These are phyloP conservation scores for Wickerhamiella brachini DNA, from an alignment of 805 yeast species.

Conservation along the genomic window DNA sequence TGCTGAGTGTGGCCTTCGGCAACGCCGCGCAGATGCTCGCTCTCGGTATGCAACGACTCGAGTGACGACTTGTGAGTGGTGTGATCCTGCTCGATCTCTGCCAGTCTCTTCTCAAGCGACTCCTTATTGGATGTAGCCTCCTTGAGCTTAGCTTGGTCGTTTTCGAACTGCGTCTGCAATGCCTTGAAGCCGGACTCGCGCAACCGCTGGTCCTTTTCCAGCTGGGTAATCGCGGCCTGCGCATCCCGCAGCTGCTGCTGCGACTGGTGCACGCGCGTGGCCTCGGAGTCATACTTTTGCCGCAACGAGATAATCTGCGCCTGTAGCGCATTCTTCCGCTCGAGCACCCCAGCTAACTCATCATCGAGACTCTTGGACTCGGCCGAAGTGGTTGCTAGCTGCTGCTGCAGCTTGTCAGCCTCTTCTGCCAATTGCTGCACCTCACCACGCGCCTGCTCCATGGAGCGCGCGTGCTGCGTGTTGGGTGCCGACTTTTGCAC, in stretches of 20 bases:
- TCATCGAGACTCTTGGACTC: conserved; percentile 63
- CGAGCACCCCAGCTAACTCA: conserved; percentile 56
- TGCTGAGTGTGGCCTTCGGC: conserved; percentile 4
- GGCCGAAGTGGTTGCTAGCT: conserved; percentile 24
- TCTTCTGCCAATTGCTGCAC: conserved; percentile 65
- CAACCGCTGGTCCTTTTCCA: conserved; percentile 16
- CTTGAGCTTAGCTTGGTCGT: conserved; percentile 19
- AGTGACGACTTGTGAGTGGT: conserved; percentile 9
- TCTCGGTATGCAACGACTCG: conserved; percentile 4
- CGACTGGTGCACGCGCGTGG: conserved; percentile 57
- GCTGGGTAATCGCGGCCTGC: conserved; percentile 35
- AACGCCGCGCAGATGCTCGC: conserved; percentile 6
- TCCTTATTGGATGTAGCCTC: conserved; percentile 27
- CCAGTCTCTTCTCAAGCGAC: conserved; percentile 18
- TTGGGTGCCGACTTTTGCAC: conserved; percentile 26
- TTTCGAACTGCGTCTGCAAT: conserved; percentile 14
- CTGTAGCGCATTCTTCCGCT: conserved; percentile 58
- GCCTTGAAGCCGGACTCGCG: conserved; percentile 17
- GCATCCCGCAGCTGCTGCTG: conserved; percentile 46
- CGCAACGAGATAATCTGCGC: conserved; percentile 53
- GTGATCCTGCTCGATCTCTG: conserved; percentile 19
- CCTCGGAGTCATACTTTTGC: conserved; percentile 64
- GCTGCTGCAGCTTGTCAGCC: conserved; percentile 42
- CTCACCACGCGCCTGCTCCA: conserved; percentile 73
- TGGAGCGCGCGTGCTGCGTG: not conserved